phyloP scores from a whole-genome alignment of 306 rosid genomes.

The Quercus variabilis region DNA sequence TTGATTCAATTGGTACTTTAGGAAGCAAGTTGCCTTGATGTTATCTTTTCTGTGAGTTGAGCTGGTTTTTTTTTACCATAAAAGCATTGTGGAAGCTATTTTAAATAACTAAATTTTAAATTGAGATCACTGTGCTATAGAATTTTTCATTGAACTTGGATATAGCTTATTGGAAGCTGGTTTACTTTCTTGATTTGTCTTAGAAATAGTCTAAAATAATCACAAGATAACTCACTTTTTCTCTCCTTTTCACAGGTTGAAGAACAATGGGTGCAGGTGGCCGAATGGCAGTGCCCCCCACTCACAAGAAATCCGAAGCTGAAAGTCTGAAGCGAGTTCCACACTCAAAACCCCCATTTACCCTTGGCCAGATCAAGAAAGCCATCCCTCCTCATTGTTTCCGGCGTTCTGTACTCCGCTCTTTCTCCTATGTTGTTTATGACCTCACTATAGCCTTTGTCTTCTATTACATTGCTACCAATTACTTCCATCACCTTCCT shows the following conservation, averaged over 20 bases:
- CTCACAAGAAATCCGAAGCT: conserved; percentile 37
- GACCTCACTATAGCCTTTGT: conserved; percentile 49
- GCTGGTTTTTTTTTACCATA: neutral
- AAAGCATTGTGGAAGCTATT: neutral
- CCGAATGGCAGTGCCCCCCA: conserved; percentile 59
- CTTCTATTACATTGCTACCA: conserved; percentile 41
- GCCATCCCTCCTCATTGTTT: conserved; percentile 78
- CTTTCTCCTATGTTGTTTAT: conserved; percentile 54
- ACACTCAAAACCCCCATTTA: conserved; percentile 54
- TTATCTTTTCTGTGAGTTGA: neutral
- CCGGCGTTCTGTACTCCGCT: conserved; percentile 53
- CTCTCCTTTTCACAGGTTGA: conserved; percentile 33
- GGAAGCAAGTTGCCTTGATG: neutral
- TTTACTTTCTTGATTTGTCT: neutral
- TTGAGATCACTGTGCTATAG: neutral
- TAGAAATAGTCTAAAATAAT: neutral
- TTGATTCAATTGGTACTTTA: neutral
- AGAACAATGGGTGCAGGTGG: conserved; percentile 93
- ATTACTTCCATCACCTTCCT: conserved; percentile 43
- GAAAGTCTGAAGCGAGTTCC: conserved; percentile 56
- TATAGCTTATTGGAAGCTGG: neutral
- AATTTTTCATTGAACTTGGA: neutral
- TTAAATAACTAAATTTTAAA: neutral
- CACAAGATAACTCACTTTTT: conserved; percentile 1
- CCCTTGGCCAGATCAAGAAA: conserved; percentile 57